These are phyloP conservation scores for Trichophaea hybrida DNA, from an alignment of 2,329 filamentous ascomycete genomes.

Conservation along the genomic window DNA sequence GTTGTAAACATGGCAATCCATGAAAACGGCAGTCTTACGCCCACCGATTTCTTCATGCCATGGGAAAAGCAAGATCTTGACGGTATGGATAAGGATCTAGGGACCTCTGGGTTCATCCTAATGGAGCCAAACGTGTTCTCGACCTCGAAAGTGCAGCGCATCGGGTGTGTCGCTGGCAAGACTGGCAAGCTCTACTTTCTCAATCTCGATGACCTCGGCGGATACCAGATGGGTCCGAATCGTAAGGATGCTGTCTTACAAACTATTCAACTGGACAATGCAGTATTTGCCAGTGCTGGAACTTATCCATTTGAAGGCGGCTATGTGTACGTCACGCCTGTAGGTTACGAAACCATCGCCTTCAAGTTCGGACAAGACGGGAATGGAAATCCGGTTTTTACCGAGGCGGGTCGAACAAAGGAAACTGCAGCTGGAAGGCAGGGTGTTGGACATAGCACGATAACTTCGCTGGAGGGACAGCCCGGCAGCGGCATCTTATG, in stretches of 20 bases:
- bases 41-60: conserved; percentile 40
- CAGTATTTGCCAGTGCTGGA: conserved; percentile 38
- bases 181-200: conserved; percentile 39
- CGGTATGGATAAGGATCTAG: conserved; percentile 38
- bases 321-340: conserved; percentile 40
- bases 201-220: conserved; percentile 38
- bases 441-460: conserved; percentile 43
- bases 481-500: conserved; percentile 43
- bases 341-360: conserved; percentile 41
- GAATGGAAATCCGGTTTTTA: conserved; percentile 39
- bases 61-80: conserved; percentile 38
- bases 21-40: conserved; percentile 33
- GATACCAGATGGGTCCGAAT: conserved; percentile 36
- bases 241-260: conserved; percentile 35
- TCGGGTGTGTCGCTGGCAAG: conserved; percentile 39
- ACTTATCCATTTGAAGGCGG: conserved; percentile 37
- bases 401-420: conserved; percentile 39
- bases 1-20: conserved; percentile 38
- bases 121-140: conserved; percentile 34
- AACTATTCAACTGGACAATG: conserved; percentile 36
- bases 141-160: conserved; percentile 35
- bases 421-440: conserved; percentile 40
- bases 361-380: conserved; percentile 44
- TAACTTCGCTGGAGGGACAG: conserved; percentile 41
- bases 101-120: conserved; percentile 35